A percentile compares a stretch with the other conserved stretches of the same genome.
phyloP scores from a whole-genome alignment of 768 basidiomycete genomes.

The Rhodocollybia butyracea region DNA sequence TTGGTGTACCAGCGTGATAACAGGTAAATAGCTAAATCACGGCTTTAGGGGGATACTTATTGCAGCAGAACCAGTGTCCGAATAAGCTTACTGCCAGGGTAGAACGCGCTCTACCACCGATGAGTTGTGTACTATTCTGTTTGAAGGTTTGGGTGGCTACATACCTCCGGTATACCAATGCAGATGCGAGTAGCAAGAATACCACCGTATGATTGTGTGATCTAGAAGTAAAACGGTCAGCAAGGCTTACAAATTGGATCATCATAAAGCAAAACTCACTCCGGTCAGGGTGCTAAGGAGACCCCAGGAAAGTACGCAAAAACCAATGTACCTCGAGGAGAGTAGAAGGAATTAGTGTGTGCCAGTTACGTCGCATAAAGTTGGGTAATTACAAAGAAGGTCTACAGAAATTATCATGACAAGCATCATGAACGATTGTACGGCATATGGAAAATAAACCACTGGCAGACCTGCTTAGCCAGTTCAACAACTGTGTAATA shows the following conservation, averaged over 20 bases:
- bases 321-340: slow-evolving; percentile 62
- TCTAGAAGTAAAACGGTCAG: no score
- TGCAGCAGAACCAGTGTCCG: slow-evolving; percentile 10
- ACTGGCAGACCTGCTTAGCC: slow-evolving; percentile 48
- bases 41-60: not conserved
- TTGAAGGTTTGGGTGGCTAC: not conserved
- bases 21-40: slow-evolving; percentile 33
- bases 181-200: slow-evolving; percentile 57
- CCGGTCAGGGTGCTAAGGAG: slow-evolving; percentile 61
- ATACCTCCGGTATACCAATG: no score
- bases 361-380: not conserved
- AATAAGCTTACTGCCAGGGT: slow-evolving; percentile 45
- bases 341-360: slow-evolving; percentile 25
- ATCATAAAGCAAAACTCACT: slow-evolving; percentile 30
- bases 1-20: slow-evolving; percentile 57
- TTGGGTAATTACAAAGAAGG: not conserved
- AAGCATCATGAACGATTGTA: no score
- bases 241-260: no score
- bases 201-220: slow-evolving; percentile 51
- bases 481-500: slow-evolving; percentile 47
- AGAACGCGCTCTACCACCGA: slow-evolving; percentile 49
- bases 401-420: no score
- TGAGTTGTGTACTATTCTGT: not conserved
- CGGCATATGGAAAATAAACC: no score
- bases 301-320: slow-evolving; percentile 62